These are phyloP conservation scores for Xylaria castorea DNA, from an alignment of 495 filamentous ascomycete species.

Conservation along the genomic window DNA sequence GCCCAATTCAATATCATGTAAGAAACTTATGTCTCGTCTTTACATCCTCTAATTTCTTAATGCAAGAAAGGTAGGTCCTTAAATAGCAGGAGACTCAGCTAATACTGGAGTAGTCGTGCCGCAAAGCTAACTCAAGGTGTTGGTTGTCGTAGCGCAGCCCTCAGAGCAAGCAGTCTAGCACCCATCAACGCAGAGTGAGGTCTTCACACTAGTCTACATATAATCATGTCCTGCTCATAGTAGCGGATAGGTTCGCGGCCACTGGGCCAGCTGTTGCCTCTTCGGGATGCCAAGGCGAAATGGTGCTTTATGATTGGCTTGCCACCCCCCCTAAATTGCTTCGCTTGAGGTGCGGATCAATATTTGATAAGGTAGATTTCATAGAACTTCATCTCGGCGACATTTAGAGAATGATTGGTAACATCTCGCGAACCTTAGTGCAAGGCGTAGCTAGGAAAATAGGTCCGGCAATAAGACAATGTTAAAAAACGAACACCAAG, in stretches of 20 bases:
- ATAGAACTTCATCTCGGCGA: constrained; percentile 43
- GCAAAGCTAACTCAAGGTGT: constrained; percentile 39
- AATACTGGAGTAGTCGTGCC: constrained; percentile 23
- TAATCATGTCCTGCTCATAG: constrained; percentile 36
- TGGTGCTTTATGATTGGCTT: constrained; percentile 29
- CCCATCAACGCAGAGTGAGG: constrained; percentile 48
- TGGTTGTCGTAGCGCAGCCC: constrained; percentile 46
- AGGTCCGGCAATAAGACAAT: constrained; percentile 8
- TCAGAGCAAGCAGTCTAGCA: constrained; percentile 47
- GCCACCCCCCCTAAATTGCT: constrained; percentile 3
- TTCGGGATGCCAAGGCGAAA: constrained; percentile 25
- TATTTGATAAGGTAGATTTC: constrained; percentile 38
- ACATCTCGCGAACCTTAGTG: neutral
- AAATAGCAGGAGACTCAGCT: neutral
- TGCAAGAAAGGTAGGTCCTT: neutral
- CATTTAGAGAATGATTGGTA: constrained; percentile 25
- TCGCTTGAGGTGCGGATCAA: constrained; percentile 35
- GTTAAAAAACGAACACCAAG: neutral
- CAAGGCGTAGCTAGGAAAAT: neutral
- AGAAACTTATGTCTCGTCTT: neutral
- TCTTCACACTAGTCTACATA: constrained; percentile 48
- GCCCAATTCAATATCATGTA: constrained; percentile 1
- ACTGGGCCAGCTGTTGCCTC: constrained; percentile 34
- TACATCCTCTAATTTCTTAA: neutral
- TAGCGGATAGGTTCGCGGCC: constrained; percentile 49